phyloP scores from a whole-genome alignment of 176 grass and related monocot genomes.

The Cymbopogon citratus region DNA sequence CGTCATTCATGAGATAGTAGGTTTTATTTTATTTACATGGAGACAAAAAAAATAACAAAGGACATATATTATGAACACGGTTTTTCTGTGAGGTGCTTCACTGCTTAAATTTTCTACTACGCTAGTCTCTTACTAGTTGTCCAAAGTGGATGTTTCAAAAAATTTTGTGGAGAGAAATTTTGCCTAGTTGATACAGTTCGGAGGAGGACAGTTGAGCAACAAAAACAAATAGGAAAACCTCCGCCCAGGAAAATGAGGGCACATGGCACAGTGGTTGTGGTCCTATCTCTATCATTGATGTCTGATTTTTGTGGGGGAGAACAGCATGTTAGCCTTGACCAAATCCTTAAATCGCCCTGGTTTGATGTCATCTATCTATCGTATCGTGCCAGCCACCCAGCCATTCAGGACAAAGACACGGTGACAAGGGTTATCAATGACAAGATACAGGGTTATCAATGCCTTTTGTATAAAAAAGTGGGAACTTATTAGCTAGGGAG shows the following conservation, averaged over 20 bases:
- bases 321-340: slow-evolving; percentile 27
- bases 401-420: no score
- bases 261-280: slow-evolving; percentile 41
- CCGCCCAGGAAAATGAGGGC: neutral
- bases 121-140: neutral
- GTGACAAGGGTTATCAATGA: no score
- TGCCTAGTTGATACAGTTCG: neutral
- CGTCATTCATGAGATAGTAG: neutral
- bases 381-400: neutral
- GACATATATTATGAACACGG: neutral
- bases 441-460: no score
- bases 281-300: neutral
- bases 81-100: neutral
- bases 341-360: neutral
- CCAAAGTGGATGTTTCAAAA: neutral
- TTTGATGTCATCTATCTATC: neutral
- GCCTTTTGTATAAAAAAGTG: no score
- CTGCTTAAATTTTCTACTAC: neutral
- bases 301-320: neutral
- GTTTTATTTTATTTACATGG: neutral
- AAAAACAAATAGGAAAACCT: neutral
- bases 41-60: neutral
- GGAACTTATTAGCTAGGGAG: no score
- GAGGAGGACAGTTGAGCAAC: slow-evolving; percentile 32
- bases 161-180: neutral